Percentiles rank a stretch among this genome's conserved stretches.
These are phyloP conservation scores for Eimeria necatrix DNA, from an alignment of 169 alveolate genomes.

Conservation along the genomic window DNA sequence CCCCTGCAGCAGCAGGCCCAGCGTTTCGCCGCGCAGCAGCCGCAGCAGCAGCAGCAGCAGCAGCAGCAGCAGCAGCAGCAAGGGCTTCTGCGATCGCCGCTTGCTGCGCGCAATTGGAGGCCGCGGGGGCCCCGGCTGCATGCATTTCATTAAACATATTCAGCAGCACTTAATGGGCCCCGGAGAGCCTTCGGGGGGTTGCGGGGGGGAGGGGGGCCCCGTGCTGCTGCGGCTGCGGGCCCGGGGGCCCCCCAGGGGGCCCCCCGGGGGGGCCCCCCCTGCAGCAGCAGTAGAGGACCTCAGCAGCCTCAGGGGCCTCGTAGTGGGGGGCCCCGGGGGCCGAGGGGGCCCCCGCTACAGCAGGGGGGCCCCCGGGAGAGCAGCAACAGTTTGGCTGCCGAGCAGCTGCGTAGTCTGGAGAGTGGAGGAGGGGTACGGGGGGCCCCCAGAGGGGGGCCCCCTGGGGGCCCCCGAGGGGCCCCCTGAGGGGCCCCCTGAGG, in stretches of 20 bases:
- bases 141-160: not conserved
- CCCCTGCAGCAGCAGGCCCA: not conserved
- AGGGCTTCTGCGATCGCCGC: not conserved
- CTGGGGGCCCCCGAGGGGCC: too few species aligned
- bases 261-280: not conserved
- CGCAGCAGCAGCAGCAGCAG: not conserved
- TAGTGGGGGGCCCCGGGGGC: not conserved
- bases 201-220: not conserved
- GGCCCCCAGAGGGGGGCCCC: too few species aligned
- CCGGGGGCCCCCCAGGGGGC: not conserved
- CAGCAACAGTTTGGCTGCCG: not conserved
- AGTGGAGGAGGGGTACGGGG: not conserved
- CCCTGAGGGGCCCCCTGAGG: too few species aligned
- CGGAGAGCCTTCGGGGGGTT: not conserved
- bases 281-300: not conserved
- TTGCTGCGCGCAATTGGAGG: not conserved
- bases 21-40: not conserved
- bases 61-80: not conserved
- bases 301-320: not conserved
- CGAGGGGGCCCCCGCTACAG: not conserved
- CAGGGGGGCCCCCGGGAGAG: not conserved
- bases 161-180: not conserved
- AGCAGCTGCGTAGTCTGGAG: constrained; percentile 4
- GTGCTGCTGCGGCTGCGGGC: not conserved
- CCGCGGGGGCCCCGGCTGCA: not conserved